phyloP scores from a whole-genome alignment of 345 rosid species.

The Theobroma cacao region DNA sequence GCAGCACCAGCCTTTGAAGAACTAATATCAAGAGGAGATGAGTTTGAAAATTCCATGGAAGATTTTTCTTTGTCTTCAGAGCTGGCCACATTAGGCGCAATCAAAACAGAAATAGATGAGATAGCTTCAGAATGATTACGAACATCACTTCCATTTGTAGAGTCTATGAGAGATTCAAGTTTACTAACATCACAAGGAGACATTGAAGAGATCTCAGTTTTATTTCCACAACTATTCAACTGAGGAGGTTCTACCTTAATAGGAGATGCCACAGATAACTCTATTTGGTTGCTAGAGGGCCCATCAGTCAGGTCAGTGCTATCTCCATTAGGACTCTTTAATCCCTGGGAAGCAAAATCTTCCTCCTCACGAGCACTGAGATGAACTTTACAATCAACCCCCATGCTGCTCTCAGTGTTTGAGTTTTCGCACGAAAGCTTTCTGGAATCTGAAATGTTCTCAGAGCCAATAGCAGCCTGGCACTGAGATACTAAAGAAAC shows the following conservation, averaged over 20 bases:
- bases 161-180: background rate
- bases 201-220: background rate
- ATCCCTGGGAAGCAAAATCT: background rate
- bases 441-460: background rate
- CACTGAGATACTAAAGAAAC: background rate
- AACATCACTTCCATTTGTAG: background rate
- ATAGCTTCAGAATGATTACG: background rate
- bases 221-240: background rate
- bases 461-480: background rate
- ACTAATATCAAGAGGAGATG: conserved; percentile 15
- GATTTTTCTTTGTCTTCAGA: background rate
- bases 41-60: background rate
- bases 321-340: background rate
- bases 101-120: background rate
- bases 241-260: conserved; percentile 3
- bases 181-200: background rate
- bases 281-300: conserved; percentile 12
- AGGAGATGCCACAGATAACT: conserved; percentile 11
- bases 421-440: background rate
- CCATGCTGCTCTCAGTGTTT: conserved; percentile 6
- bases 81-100: background rate
- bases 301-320: background rate
- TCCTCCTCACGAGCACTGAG: background rate
- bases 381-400: conserved; percentile 7
- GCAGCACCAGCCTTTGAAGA: background rate